Evolutionary conservation across 768 basidiomycete species (phyloP).

Genomic region (Psilocybe subaeruginosa): DNA sequence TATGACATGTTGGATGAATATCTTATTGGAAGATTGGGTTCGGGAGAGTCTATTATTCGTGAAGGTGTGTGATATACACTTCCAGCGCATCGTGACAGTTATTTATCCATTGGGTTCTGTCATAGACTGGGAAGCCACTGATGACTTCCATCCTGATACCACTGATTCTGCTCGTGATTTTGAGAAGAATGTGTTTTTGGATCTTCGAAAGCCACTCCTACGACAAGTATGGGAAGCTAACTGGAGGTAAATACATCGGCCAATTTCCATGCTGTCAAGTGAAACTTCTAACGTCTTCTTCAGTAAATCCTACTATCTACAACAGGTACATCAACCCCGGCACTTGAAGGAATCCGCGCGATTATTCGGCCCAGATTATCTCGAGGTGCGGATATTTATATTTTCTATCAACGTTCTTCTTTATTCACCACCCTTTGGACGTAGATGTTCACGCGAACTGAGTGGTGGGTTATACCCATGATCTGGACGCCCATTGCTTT

Average conservation of each 20-base stretch:
- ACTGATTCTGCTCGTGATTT: constrained; percentile 84
- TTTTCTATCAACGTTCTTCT: constrained; percentile 5
- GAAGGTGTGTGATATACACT: constrained; percentile 61
- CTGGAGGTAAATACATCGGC: constrained; percentile 61
- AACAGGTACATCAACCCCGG: constrained; percentile 96
- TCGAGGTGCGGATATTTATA: constrained; percentile 61
- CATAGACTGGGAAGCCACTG: constrained; percentile 86
- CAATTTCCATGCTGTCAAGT: not conserved
- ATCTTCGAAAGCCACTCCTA: constrained; percentile 83
- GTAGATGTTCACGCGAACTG: constrained; percentile 80
- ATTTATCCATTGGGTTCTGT: not conserved
- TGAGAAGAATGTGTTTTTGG: constrained; percentile 89
- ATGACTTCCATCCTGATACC: constrained; percentile 90
- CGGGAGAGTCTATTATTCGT: constrained; percentile 70
- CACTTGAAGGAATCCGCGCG: constrained; percentile 84
- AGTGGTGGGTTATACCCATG: constrained; percentile 92
- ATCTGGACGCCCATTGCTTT: constrained; percentile 88
- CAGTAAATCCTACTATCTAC: constrained; percentile 93
- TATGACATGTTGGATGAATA: constrained; percentile 93
- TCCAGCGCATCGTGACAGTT: constrained; percentile 4
- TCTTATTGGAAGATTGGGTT: constrained; percentile 80
- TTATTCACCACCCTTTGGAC: not conserved
- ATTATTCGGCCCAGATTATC: constrained; percentile 78
- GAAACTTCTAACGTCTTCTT: constrained; percentile 8
- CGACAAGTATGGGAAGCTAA: constrained; percentile 87